phyloP scores from a whole-genome alignment of 1,284 basidiomycete genomes.

The Naganishia albida region DNA sequence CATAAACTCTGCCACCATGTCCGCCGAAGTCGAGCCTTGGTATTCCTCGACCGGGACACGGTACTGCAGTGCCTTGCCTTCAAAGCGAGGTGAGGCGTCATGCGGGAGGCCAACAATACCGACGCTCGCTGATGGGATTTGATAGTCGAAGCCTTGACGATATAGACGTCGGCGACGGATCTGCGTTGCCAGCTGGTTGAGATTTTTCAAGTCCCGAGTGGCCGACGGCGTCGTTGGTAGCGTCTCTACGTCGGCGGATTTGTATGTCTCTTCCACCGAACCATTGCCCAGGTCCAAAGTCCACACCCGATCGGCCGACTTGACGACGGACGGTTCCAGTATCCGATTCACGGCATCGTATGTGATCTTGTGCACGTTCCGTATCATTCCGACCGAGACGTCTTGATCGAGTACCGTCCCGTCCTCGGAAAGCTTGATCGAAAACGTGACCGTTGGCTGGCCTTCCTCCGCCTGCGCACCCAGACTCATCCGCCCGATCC shows the following conservation, averaged over 20 bases:
- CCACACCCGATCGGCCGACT: constrained; percentile 16
- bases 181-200: constrained; percentile 51
- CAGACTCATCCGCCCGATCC: constrained; percentile 61
- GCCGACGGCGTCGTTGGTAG: constrained; percentile 1
- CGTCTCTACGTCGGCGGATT: background rate
- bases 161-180: constrained; percentile 41
- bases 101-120: constrained; percentile 32
- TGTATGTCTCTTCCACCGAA: constrained; percentile 3
- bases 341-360: constrained; percentile 71
- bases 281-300: constrained; percentile 19
- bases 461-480: constrained; percentile 52
- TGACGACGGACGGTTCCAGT: background rate
- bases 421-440: constrained; percentile 64
- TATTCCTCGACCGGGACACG: background rate
- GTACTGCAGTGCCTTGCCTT: constrained; percentile 19
- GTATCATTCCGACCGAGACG: constrained; percentile 70
- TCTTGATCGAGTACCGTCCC: constrained; percentile 72
- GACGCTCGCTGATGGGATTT: constrained; percentile 30
- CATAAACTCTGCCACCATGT: constrained; percentile 79
- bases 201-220: constrained; percentile 54
- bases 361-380: constrained; percentile 66
- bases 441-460: constrained; percentile 74
- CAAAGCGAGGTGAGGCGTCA: constrained; percentile 2
- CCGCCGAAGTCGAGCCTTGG: constrained; percentile 31
- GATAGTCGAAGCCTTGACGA: constrained; percentile 43